phyloP scores from a whole-genome alignment of 2,329 filamentous ascomycete species.

The Clathrospora elynae region DNA sequence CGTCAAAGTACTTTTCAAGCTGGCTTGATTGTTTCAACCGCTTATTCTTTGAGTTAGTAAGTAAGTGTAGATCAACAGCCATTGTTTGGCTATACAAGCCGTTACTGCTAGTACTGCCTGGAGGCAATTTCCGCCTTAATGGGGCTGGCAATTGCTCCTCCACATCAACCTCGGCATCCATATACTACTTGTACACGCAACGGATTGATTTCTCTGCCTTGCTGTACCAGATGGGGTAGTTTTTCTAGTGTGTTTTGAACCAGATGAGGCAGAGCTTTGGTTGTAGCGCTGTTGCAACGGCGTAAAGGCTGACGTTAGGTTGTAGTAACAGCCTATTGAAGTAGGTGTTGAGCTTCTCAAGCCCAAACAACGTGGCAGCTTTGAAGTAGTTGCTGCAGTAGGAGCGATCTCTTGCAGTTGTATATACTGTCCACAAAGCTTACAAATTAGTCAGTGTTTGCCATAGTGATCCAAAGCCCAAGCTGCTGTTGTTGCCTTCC shows the following conservation, averaged over 20 bases:
- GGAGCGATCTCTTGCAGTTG: not conserved
- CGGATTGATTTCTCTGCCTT: not conserved
- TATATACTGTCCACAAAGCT: not conserved
- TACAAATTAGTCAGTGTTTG: not conserved
- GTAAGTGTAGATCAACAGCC: not conserved
- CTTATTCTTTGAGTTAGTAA: too few relatives aligned
- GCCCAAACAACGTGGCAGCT: not conserved
- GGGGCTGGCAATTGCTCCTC: not conserved
- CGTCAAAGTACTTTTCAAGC: too few relatives aligned
- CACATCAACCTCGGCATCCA: not conserved
- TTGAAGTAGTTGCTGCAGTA: not conserved
- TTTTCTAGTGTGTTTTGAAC: not conserved
- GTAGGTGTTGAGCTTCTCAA: conserved; percentile 2
- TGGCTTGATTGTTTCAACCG: too few relatives aligned
- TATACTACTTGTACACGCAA: not conserved
- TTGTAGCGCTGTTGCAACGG: not conserved
- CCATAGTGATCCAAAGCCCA: not conserved
- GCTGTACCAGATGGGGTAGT: not conserved
- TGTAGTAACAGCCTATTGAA: not conserved
- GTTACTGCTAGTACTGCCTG: too few relatives aligned
- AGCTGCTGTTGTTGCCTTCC: not conserved
- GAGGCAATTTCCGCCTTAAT: too few relatives aligned
- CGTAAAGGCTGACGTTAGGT: not conserved
- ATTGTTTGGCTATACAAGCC: not conserved
- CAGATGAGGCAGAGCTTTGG: not conserved